Evolutionary conservation across 2,329 filamentous ascomycete species (phyloP).

Genomic region (Sporothrix globosa): DNA sequence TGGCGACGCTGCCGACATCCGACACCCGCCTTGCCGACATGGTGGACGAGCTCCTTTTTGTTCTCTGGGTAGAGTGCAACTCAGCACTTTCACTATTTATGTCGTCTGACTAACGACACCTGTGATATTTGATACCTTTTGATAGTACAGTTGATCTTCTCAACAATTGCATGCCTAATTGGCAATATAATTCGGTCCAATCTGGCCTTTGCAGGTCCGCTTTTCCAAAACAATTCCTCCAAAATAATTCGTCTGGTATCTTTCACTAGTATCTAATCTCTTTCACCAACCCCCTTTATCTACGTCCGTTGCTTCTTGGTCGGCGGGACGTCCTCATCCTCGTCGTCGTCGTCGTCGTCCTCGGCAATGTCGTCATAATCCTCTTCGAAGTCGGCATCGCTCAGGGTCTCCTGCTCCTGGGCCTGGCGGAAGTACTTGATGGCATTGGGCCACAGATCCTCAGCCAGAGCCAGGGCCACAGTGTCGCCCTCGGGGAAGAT

Average conservation of each 20-base stretch:
- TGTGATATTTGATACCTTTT: not conserved
- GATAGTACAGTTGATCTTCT: not conserved
- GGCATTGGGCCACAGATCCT: constrained; percentile 87
- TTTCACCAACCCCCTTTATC: not conserved
- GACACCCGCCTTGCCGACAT: not conserved
- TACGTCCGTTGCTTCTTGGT: constrained; percentile 50
- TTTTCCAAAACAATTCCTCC: not conserved
- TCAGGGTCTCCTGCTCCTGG: constrained; percentile 68
- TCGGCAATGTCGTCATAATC: constrained; percentile 59
- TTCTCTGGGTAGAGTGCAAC: too few relatives aligned
- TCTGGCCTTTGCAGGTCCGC: not conserved
- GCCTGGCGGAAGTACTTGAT: constrained; percentile 88
- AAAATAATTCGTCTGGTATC: not conserved
- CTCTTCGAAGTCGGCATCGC: constrained; percentile 70
- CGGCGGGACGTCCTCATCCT: constrained; percentile 44
- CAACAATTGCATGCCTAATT: not conserved
- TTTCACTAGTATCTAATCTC: constrained; percentile 10
- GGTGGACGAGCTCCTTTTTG: not conserved
- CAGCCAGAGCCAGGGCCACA: constrained; percentile 75
- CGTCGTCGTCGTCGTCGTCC: constrained; percentile 17
- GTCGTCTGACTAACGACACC: not conserved
- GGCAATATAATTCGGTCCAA: not conserved
- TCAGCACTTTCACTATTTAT: not conserved
- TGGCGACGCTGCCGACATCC: not conserved
- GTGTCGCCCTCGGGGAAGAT: constrained; percentile 88